Evolutionary conservation across 768 basidiomycete species (phyloP), one percentile per base, ranked within the genome.

Genomic region (Sarcomyxa edulis): DNA sequence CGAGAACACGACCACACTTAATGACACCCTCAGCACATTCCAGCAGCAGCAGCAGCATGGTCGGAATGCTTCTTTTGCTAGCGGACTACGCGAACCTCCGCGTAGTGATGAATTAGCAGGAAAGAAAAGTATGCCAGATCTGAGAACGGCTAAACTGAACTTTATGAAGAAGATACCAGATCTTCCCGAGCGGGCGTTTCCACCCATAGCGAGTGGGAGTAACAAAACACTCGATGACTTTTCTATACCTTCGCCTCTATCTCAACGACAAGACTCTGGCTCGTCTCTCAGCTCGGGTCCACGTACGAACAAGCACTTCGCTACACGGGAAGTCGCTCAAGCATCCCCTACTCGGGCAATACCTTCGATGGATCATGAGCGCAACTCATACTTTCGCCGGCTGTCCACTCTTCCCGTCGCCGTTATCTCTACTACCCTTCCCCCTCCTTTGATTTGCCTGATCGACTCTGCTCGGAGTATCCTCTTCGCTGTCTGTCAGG

Each of bases 331-430:
- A 61, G n/a, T n/a, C n/a, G n/a, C 45, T 20, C 53, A 51, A 5
- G 51, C 52, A 19, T 54, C 64, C 20, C 68, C 74, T 6, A 71
- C 72, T 21, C 58, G 66, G 3, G 67, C 64, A 29, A 59, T 69
- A 1, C 74, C 77, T 14, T 69, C 79, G 4, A 78, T 86, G 60
- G 80, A 90, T 28, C 72, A 76, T 3, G 89, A 94, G 52, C 78
- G 88, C 16, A 86, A 91, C 51, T 87, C 90, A 2, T 98, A 99
- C 61, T 99, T 99, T 64, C 83, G 84, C 25, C 81, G 93, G n/a
- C 68, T 95, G 16, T 92, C 91, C 2, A 79, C 82, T 22, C 64
- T 91, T 4, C 84, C 85, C 2, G 62, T 68, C 1, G 73, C 76
- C 22, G 62, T 69, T 6, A 70, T 78, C 22, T 71, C 79, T 14